These are phyloP conservation scores for Diaporthe citri DNA, from an alignment of 2,329 filamentous ascomycete species.

Conservation along the genomic window DNA sequence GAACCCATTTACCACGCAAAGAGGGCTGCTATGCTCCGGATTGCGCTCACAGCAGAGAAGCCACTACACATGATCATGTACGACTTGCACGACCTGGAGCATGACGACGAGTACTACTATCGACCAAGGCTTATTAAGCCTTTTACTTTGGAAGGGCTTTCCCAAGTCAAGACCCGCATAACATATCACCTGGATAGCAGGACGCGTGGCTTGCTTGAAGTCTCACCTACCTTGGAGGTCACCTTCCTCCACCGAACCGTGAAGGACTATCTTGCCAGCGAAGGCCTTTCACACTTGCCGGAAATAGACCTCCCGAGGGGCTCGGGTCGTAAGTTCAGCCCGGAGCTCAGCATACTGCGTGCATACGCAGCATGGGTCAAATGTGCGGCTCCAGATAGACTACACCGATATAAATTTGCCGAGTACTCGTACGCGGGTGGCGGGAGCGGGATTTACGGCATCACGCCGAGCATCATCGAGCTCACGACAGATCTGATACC, in stretches of 20 bases:
- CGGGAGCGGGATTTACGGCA: too few relatives aligned
- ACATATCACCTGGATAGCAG: not conserved
- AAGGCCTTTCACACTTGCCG: not conserved
- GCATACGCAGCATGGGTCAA: not conserved
- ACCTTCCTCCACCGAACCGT: constrained; percentile 1
- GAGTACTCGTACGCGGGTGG: too few relatives aligned
- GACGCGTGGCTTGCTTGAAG: not conserved
- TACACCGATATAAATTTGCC: too few relatives aligned
- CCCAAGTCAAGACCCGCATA: not conserved
- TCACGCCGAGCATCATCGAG: not conserved
- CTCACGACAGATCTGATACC: not conserved
- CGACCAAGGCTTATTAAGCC: not conserved
- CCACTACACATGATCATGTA: not conserved
- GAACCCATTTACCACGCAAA: constrained; percentile 1
- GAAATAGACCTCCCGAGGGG: not conserved
- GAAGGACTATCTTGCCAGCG: not conserved
- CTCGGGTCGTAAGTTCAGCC: not conserved
- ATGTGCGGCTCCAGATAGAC: not conserved
- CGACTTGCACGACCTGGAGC: not conserved
- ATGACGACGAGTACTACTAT: not conserved
- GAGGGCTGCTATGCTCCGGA: not conserved
- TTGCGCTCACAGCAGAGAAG: not conserved
- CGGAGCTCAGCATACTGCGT: not conserved
- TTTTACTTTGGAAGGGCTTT: not conserved
- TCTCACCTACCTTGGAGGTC: not conserved